Conservation (phyloP, 1,284 basidiomycete genomes). For the Polyporus tsugae region DNA sequence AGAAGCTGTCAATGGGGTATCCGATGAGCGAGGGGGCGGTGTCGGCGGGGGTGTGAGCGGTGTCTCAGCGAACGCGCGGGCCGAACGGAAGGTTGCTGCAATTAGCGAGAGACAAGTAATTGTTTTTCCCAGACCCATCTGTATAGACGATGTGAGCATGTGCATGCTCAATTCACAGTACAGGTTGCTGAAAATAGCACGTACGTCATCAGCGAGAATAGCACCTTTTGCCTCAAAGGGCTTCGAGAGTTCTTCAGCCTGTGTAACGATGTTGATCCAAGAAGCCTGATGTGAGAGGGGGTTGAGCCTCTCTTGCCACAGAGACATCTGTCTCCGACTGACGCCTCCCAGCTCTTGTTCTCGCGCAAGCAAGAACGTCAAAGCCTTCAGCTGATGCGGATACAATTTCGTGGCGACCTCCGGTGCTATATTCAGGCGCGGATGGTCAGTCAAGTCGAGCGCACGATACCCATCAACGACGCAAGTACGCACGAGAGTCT, state of each 20-base stretch:
- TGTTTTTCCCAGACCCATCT: slow-evolving; percentile 99
- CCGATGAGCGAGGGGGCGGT: slow-evolving; percentile 49
- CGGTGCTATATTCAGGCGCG: slow-evolving; percentile 54
- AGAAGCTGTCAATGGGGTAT: slow-evolving; percentile 55
- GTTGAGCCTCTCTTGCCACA: slow-evolving; percentile 78
- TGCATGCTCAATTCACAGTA: neutral
- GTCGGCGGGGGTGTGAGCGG: slow-evolving; percentile 55
- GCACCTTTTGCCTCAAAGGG: slow-evolving; percentile 87
- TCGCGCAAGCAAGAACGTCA: slow-evolving; percentile 95
- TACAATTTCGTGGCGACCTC: slow-evolving; percentile 92
- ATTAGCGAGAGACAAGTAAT: slow-evolving; percentile 94
- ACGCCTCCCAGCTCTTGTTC: slow-evolving; percentile 74
- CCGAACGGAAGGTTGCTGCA: slow-evolving; percentile 82
- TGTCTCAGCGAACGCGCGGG: slow-evolving; percentile 71
- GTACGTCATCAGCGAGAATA: slow-evolving; percentile 93
- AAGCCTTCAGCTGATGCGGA: slow-evolving; percentile 97
- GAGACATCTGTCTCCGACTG: slow-evolving; percentile 69
- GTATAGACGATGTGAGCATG: slow-evolving; percentile 25
- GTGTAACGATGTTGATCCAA: slow-evolving; percentile 91
- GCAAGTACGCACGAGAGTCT: slow-evolving; percentile 71
- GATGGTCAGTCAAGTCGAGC: slow-evolving; percentile 21
- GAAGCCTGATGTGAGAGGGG: slow-evolving; percentile 54
- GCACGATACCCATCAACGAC: neutral
- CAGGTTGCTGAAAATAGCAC: slow-evolving; percentile 41
- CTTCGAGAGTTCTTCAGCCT: slow-evolving; percentile 72